phyloP scores from a whole-genome alignment of 306 rosid genomes.

The Sindora glabra region DNA sequence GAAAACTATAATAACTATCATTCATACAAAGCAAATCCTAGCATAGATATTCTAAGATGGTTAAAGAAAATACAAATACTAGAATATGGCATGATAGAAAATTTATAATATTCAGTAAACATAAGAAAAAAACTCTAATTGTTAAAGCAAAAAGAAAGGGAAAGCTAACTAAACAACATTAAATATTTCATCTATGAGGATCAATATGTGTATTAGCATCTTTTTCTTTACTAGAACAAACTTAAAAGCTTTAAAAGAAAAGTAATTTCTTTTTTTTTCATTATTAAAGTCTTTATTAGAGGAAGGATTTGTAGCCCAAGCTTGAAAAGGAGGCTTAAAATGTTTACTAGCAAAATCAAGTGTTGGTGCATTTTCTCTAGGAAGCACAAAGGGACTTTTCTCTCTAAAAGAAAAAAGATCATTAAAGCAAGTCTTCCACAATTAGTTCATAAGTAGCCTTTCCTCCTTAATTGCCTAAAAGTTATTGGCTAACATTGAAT shows the following conservation, averaged over 20 bases:
- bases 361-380: constrained; percentile 67
- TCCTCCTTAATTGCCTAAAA: constrained; percentile 72
- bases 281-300: constrained; percentile 26
- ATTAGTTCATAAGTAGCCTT: constrained; percentile 68
- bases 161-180: no score
- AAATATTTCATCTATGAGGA: no score
- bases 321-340: constrained; percentile 77
- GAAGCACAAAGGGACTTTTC: constrained; percentile 77
- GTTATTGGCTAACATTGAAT: constrained; percentile 65
- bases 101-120: no score
- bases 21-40: no score
- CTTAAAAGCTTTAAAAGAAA: constrained; percentile 49
- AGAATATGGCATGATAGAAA: no score
- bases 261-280: constrained; percentile 45
- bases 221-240: constrained; percentile 18
- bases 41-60: no score
- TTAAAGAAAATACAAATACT: no score
- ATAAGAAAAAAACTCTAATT: no score
- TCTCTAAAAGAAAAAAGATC: constrained; percentile 60
- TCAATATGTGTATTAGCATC: constrained; percentile 8
- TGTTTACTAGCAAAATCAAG: constrained; percentile 76
- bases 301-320: constrained; percentile 35
- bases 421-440: constrained; percentile 61
- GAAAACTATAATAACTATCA: no score
- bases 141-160: no score